Evolutionary conservation across 352 stramenopile species (phyloP).

Genomic region (Globisporangium middletonii): DNA sequence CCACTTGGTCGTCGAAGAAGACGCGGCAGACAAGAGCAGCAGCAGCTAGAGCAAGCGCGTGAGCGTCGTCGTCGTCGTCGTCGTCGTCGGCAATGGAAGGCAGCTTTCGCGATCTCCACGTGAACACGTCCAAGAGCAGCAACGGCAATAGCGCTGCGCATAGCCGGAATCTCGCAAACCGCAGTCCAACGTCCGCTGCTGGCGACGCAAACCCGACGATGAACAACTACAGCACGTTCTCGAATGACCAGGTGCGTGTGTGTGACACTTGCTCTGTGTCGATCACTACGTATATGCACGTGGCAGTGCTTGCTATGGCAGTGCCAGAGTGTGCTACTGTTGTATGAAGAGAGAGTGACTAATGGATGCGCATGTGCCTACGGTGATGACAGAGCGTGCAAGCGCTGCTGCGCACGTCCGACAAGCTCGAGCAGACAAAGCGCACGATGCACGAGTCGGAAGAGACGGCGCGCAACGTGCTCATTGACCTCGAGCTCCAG

Average conservation of each 20-base stretch:
- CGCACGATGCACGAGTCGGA: conserved; percentile 60
- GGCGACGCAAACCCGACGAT: conserved; percentile 19
- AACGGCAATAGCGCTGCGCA: conserved; percentile 5
- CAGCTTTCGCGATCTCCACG: conserved; percentile 25
- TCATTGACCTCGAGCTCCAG: conserved; percentile 77
- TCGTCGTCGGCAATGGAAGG: conserved; percentile 21
- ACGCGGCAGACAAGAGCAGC: background rate
- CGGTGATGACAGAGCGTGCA: conserved; percentile 40
- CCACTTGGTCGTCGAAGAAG: no score
- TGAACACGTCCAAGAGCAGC: conserved; percentile 6
- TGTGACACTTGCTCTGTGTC: no score
- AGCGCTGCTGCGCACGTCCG: conserved; percentile 56
- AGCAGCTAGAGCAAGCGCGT: background rate
- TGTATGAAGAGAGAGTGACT: background rate
- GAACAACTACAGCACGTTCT: conserved; percentile 77
- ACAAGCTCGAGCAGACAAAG: conserved; percentile 70
- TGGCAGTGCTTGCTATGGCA: background rate
- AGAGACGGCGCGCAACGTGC: conserved; percentile 56
- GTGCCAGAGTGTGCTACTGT: no score
- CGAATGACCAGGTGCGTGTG: conserved; percentile 37
- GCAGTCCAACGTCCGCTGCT: conserved; percentile 17
- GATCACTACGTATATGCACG: no score
- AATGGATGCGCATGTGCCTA: background rate
- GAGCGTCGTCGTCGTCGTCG: background rate
- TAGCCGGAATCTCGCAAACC: conserved; percentile 15